These are phyloP conservation scores for Cercospora sp. DNA, from an alignment of 2,329 filamentous ascomycete genomes.

Conservation along the genomic window DNA sequence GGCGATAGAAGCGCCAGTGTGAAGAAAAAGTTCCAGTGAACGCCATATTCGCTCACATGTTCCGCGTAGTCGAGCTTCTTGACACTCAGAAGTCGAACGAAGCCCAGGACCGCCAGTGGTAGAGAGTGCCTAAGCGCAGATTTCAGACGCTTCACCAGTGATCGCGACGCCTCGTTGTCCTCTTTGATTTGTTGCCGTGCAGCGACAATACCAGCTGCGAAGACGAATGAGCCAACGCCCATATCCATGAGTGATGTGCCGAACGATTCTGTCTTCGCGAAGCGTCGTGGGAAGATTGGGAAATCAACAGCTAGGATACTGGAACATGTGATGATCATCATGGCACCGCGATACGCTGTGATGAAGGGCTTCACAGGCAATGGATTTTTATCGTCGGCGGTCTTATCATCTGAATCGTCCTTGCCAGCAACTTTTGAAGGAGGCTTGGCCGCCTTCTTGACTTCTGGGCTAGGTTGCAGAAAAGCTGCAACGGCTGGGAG, in stretches of 20 bases:
- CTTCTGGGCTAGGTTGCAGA: conserved; percentile 48
- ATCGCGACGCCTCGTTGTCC: conserved; percentile 40
- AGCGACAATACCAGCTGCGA: conserved; percentile 87
- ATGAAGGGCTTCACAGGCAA: conserved; percentile 88
- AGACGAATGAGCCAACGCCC: conserved; percentile 96
- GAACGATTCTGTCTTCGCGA: conserved; percentile 99
- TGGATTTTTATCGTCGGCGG: conserved; percentile 41
- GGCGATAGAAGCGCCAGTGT: conserved; percentile 86
- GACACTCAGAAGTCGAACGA: conserved; percentile 80
- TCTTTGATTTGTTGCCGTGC: conserved; percentile 77
- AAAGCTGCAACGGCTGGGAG: conserved; percentile 59
- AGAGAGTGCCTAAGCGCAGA: conserved; percentile 75
- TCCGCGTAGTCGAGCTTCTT: conserved; percentile 96
- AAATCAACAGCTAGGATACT: conserved; percentile 98
- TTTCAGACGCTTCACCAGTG: conserved; percentile 60
- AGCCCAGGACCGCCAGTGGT: conserved; percentile 75
- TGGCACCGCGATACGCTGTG: conserved; percentile 83
- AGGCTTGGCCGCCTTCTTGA: conserved; percentile 32
- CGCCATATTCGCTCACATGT: conserved; percentile 94
- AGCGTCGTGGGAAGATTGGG: conserved; percentile 84
- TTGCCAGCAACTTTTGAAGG: conserved; percentile 24
- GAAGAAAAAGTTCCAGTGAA: conserved; percentile 99
- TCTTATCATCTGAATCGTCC: conserved; percentile 27
- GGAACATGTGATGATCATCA: conserved; percentile 87
- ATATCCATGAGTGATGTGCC: conserved; percentile 98